Conservation (phyloP, 805 yeast genomes). For the Zygosaccharomyces rouxii region DNA sequence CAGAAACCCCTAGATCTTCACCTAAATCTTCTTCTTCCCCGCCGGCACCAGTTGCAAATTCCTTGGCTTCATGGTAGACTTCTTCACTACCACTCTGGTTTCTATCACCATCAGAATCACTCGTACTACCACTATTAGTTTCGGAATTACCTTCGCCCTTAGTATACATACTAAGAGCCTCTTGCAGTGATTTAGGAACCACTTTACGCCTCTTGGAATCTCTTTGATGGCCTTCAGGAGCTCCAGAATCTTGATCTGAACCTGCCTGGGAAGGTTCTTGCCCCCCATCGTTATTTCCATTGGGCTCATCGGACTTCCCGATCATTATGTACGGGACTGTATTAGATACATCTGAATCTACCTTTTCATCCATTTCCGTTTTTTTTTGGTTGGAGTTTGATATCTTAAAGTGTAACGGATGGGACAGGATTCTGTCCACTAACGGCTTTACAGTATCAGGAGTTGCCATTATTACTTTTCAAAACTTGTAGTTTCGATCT, state of each 20-base stretch:
- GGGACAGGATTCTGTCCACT: slow-evolving; percentile 56
- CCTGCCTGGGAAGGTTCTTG: slow-evolving; percentile 32
- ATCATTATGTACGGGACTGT: slow-evolving; percentile 50
- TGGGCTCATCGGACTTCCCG: slow-evolving; percentile 14
- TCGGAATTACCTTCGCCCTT: slow-evolving; percentile 3
- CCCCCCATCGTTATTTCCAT: slow-evolving; percentile 1
- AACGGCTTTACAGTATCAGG: slow-evolving; percentile 42
- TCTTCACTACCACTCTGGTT: slow-evolving; percentile 12
- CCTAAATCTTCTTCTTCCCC: slow-evolving; percentile 34
- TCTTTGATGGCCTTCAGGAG: slow-evolving; percentile 40
- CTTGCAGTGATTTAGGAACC: slow-evolving; percentile 49
- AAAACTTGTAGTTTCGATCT: background rate
- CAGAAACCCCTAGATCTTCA: slow-evolving; percentile 29
- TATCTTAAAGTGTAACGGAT: slow-evolving; percentile 59
- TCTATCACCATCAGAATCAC: slow-evolving; percentile 14
- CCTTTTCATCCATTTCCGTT: slow-evolving; percentile 40
- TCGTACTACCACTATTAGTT: slow-evolving; percentile 8
- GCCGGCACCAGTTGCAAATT: slow-evolving; percentile 25
- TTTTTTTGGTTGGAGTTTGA: slow-evolving; percentile 10
- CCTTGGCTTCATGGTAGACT: slow-evolving; percentile 25
- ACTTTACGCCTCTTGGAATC: slow-evolving; percentile 58
- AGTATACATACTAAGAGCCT: slow-evolving; percentile 40
- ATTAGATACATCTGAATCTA: slow-evolving; percentile 45
- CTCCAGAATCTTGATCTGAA: background rate
- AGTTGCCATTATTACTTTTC: slow-evolving; percentile 18